Percentiles rank a stretch among this genome's conserved stretches.
Conservation (phyloP, 495 filamentous ascomycete species). For the Aspergillus affinis region DNA sequence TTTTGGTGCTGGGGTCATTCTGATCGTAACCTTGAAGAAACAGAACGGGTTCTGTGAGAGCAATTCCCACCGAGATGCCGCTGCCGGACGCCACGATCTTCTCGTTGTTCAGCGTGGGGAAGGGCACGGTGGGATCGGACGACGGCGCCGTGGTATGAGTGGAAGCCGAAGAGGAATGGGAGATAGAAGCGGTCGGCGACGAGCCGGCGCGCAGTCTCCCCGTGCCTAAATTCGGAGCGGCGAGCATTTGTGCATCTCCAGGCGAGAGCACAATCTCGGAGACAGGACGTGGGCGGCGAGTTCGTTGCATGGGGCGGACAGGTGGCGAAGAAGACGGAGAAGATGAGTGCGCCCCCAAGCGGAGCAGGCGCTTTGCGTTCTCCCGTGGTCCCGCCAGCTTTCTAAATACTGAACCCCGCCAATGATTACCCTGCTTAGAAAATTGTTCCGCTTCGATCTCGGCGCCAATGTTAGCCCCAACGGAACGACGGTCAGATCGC, state of each 20-base stretch:
- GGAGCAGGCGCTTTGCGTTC: conserved; percentile 52
- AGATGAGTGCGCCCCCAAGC: conserved; percentile 36
- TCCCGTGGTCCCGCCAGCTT: conserved; percentile 51
- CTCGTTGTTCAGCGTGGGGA: conserved; percentile 47
- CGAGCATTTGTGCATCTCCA: conserved; percentile 30
- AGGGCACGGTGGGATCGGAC: conserved; percentile 33
- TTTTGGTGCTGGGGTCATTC: conserved; percentile 62
- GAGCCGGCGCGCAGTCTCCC: conserved; percentile 33
- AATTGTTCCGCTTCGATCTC: conserved; percentile 27
- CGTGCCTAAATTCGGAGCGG: conserved; percentile 22
- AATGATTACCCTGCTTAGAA: conserved; percentile 27
- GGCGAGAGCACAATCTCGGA: conserved; percentile 46
- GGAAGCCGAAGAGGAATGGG: conserved; percentile 13
- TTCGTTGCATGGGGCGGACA: conserved; percentile 22
- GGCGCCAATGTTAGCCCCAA: conserved; percentile 9
- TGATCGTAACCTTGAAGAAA: conserved; percentile 93
- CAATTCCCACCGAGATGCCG: conserved; percentile 69
- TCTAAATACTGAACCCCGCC: conserved; percentile 35
- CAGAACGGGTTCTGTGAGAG: conserved; percentile 84
- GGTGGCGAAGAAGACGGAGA: conserved; percentile 27
- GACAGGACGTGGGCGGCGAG: conserved; percentile 33
- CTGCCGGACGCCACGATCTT: conserved; percentile 74
- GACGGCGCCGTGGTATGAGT: conserved; percentile 12
- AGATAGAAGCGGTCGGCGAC: conserved; percentile 35
- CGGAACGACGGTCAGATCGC: conserved; percentile 9